Conservation (phyloP, 2,329 filamentous ascomycete species). For the Xylariaceae sp. region DNA sequence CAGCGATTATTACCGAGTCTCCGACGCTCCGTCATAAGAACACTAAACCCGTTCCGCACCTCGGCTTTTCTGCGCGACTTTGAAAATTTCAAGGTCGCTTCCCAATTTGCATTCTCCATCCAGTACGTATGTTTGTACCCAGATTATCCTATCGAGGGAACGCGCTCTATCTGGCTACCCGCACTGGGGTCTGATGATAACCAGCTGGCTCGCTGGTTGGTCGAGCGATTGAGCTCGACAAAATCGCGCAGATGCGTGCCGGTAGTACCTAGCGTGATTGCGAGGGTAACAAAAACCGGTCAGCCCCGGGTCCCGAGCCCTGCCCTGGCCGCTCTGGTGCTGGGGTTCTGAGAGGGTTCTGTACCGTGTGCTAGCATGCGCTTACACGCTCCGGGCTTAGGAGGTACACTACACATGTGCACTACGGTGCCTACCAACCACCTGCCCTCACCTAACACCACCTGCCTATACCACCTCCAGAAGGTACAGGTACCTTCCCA, state of each 20-base stretch:
- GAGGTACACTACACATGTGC: background rate
- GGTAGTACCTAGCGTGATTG: conserved; percentile 8
- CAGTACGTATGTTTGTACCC: background rate
- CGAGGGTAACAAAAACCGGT: conserved; percentile 12
- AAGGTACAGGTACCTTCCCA: background rate
- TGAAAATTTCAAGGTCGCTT: background rate
- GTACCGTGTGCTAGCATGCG: no score
- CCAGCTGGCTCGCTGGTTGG: conserved; percentile 16
- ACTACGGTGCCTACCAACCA: background rate
- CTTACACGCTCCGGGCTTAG: no score
- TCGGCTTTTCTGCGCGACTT: background rate
- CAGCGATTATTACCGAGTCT: background rate
- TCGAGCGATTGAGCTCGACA: conserved; percentile 21
- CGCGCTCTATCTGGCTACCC: conserved; percentile 26
- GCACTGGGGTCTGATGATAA: conserved; percentile 27
- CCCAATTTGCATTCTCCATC: conserved; percentile 5
- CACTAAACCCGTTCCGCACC: background rate
- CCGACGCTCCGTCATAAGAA: background rate
- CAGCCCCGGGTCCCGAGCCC: conserved; percentile 4
- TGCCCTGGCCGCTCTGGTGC: conserved; percentile 3
- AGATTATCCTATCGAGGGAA: conserved; percentile 26
- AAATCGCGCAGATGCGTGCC: conserved; percentile 30
- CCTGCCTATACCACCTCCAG: background rate
- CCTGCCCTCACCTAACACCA: background rate
- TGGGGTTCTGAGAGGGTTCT: no score